Percentiles rank a stretch among this genome's conserved stretches.
These are phyloP conservation scores for Polygonum maritimum DNA, from an alignment of 148 eudicot genomes.

Conservation along the genomic window DNA sequence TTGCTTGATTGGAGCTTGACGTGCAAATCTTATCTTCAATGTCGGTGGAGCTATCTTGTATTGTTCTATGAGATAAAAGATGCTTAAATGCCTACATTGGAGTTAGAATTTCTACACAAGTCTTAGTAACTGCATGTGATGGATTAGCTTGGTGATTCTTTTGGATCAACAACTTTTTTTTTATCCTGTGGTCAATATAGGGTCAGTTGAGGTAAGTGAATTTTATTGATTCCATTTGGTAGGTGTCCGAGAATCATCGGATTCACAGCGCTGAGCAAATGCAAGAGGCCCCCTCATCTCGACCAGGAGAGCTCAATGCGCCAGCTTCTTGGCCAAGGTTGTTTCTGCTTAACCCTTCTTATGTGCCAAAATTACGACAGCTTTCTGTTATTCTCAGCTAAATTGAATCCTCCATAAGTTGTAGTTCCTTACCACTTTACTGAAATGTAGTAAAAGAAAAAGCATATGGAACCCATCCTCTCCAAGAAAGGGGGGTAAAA, in stretches of 20 bases:
- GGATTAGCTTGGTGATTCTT: not conserved
- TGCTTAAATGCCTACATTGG: not conserved
- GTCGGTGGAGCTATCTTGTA: not conserved
- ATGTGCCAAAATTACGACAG: not conserved
- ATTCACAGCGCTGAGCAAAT: slow-evolving; percentile 23
- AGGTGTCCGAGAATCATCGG: not conserved
- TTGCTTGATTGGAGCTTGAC: slow-evolving; percentile 6
- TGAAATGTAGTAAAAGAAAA: not conserved
- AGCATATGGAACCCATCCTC: not conserved
- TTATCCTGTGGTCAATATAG: not conserved
- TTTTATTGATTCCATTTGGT: slow-evolving; percentile 18
- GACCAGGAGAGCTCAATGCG: slow-evolving; percentile 24
- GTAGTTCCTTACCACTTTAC: not conserved
- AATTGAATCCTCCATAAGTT: not conserved
- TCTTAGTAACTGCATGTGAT: slow-evolving; percentile 1
- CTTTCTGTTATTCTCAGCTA: not conserved
- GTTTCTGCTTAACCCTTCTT: not conserved
- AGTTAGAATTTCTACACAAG: not conserved
- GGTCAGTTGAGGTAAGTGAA: slow-evolving; percentile 9
- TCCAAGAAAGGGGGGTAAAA: not conserved
- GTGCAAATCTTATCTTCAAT: not conserved
- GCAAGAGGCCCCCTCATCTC: slow-evolving; percentile 36
- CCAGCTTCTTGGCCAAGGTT: slow-evolving; percentile 35
- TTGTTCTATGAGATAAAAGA: not conserved
- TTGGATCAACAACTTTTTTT: not conserved